Evolutionary conservation across 441 rosid genomes (phyloP), one percentile per base, ranked within the genome.

Genomic region (Pelargonium hybrid): DNA sequence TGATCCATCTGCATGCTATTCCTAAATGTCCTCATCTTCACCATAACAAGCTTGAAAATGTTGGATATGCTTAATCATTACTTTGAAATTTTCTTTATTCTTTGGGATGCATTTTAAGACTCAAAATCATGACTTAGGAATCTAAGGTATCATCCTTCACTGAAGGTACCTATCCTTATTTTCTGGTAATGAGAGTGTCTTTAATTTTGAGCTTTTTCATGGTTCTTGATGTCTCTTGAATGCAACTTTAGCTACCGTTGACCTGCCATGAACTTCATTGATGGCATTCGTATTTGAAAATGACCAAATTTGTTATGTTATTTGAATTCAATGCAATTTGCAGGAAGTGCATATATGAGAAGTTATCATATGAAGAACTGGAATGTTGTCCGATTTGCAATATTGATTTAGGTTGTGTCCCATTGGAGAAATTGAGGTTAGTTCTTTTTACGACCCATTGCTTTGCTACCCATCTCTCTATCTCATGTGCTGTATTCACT

Each of bases 301-400:
- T 20, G 31, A 7, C 15, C 21, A 7, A 59, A n/a, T 9, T 0
- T 9, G 26, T 59, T 59, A 0, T 14, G 20, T 59, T 10, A 59
- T 59, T 13, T 59, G 65, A 59, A 20, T 59, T 15, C 14, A 20
- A 59, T 9, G 6, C 84, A 93, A 95, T 93, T 81, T 93, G 98
- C 84, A 90, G 98, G 69, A 87, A 85, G 75, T 93, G 98, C 82
- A 88, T 93, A 67, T 84, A 82, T 75, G 81, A 76, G 73, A 91
- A 88, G 83, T 84, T 93, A 74, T 70, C 83, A 29, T 92, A 90
- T 66, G 97, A 91, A 57, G 97, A 84, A 71, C 70, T 85, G 67
- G 95, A 91, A 69, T 34, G 72, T 69, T 93, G 98, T 73, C 98
- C 98, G 6, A 79, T 83, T 62, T 91, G 97, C 75, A 80, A 84